These are phyloP conservation scores for Corinectria fuckeliana DNA, from an alignment of 2,329 filamentous ascomycete species.

Conservation along the genomic window DNA sequence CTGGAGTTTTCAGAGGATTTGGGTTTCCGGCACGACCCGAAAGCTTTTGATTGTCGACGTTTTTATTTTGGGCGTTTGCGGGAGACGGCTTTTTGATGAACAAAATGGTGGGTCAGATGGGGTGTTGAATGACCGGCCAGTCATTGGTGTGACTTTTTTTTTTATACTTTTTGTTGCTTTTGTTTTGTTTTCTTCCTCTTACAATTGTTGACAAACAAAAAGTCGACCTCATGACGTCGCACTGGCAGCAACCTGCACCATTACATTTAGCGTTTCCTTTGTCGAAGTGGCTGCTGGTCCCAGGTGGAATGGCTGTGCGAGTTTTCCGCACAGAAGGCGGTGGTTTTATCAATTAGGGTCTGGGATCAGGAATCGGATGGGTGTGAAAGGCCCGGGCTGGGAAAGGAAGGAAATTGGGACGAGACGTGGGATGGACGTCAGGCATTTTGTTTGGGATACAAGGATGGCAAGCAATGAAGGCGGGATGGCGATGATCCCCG, in stretches of 20 bases:
- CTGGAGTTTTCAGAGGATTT: conserved; percentile 29
- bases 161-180: too few species aligned
- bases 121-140: conserved; percentile 23
- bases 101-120: conserved; percentile 32
- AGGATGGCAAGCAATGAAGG: conserved; percentile 3
- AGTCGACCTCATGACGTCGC: conserved; percentile 17
- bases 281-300: conserved; percentile 24
- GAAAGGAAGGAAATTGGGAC: conserved; percentile 13
- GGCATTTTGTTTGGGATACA: conserved; percentile 8
- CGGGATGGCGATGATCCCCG: conserved; percentile 3
- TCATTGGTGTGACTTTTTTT: conserved; percentile 20
- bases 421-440: conserved; percentile 1
- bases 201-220: conserved; percentile 18
- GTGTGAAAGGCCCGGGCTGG: not conserved
- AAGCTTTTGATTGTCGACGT: conserved; percentile 22
- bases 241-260: conserved; percentile 18
- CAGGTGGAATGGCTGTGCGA: conserved; percentile 24
- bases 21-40: conserved; percentile 21
- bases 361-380: conserved; percentile 21
- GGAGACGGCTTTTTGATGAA: conserved; percentile 21
- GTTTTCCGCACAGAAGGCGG: conserved; percentile 14
- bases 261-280: conserved; percentile 18
- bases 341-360: conserved; percentile 14
- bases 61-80: conserved; percentile 30
- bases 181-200: conserved; percentile 17